Evolutionary conservation across 2,329 filamentous ascomycete genomes (phyloP), one percentile per base, ranked within the genome.

Genomic region (Colletotrichum sp.): DNA sequence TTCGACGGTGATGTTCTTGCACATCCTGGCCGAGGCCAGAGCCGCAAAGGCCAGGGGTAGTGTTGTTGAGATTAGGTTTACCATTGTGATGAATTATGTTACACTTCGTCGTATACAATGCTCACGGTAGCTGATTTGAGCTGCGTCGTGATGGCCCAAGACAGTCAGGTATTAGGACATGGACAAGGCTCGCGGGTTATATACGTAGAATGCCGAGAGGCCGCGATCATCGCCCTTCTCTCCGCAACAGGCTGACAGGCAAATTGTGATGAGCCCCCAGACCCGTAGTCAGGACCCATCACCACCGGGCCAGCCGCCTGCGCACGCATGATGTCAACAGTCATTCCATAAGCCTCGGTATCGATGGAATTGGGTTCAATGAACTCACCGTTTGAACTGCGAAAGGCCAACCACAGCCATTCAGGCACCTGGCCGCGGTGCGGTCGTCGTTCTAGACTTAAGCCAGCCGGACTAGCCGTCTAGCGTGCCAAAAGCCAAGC

Each of bases 1-100:
- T 3, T 90, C 88, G 7, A 93, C 85, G 2, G 86, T 89, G 36
- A 92, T 78, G 74, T 92, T 87, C 47, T 76, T 79, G 78, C 86
- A 88, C 16, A 81, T 79, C 34, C 83, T 81, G 9, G 85, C 84
- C 58, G 81, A 76, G 16, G 78, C 78, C n/a, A 77, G 71, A 29
- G 79, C 70, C 34, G 79, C 73, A 29, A 83, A 73, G 34, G 76
- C 64, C 36, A 82, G 61, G 8, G 81, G 34, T 29, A 79, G 33
- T 1, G 69, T 57, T n/a, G 27, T n/a, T 59, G 61, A 58, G 2
- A 38, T 21, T 18, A 66, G 8, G 3, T 75, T 78, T 27, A 78
- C 76, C 81, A 82, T 82, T 18, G 66, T 54, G n/a, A 12, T 47
- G 24, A n/a, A 3, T 47, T 31, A 31, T 27, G 21, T 29, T 4